These are phyloP conservation scores for Solanum chilense DNA, from an alignment of 257 asterid species.

Conservation along the genomic window DNA sequence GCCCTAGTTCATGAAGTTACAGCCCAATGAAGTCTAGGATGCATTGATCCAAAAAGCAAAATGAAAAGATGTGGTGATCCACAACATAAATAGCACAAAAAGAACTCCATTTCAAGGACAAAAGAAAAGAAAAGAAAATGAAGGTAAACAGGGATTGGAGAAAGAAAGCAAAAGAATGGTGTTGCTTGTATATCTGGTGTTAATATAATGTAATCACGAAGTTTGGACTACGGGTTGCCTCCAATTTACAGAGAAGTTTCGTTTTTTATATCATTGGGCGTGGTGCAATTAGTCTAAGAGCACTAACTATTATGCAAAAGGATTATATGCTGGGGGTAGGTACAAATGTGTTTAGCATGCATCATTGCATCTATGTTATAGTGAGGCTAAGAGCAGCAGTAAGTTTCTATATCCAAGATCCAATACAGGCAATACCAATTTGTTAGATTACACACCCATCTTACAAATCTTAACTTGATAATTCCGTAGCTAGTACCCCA, in stretches of 20 bases:
- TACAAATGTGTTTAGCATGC: neutral
- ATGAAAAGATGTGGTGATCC: neutral
- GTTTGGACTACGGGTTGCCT: neutral
- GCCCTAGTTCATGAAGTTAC: conserved; percentile 39
- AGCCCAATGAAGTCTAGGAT: neutral
- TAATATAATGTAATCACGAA: neutral
- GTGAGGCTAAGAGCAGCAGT: neutral
- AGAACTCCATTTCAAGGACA: neutral
- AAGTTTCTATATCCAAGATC: neutral
- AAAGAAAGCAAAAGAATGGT: neutral
- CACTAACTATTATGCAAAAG: neutral
- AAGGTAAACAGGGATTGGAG: neutral
- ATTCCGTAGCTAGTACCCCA: neutral
- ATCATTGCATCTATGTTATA: neutral
- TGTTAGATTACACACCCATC: neutral
- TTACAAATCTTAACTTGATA: neutral
- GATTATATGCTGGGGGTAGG: neutral
- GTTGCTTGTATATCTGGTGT: neutral
- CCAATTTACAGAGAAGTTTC: neutral
- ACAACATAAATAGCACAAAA: neutral
- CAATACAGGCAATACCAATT: neutral
- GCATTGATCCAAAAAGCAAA: neutral
- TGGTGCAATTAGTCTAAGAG: neutral
- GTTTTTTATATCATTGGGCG: neutral
- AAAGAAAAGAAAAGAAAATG: neutral